These are phyloP conservation scores for Curvularia eragrostidis DNA, from an alignment of 2,329 filamentous ascomycete species.

Conservation along the genomic window DNA sequence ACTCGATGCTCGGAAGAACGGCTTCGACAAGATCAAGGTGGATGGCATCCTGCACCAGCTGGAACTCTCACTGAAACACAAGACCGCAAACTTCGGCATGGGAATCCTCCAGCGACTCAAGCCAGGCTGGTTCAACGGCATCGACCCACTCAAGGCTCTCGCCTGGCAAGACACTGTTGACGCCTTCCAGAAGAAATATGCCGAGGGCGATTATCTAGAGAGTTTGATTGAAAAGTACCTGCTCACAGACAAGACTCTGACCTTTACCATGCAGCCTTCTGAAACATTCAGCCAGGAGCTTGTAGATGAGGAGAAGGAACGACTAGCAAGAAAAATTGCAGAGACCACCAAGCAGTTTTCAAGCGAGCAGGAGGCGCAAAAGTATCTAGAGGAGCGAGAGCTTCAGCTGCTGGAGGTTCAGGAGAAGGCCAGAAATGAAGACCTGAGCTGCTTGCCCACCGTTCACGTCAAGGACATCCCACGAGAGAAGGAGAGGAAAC, in stretches of 20 bases:
- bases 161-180: conserved; percentile 90
- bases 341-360: conserved; percentile 73
- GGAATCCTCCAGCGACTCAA: conserved; percentile 86
- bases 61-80: conserved; percentile 92
- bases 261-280: conserved; percentile 93
- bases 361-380: conserved; percentile 72
- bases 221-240: conserved; percentile 87
- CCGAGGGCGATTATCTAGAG: conserved; percentile 81
- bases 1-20: conserved; percentile 71
- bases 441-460: conserved; percentile 86
- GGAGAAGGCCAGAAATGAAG: conserved; percentile 81
- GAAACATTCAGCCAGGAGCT: conserved; percentile 75
- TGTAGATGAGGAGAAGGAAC: conserved; percentile 75
- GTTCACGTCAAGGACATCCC: conserved; percentile 90
- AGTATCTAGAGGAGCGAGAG: conserved; percentile 78
- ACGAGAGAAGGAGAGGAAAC: conserved; percentile 75
- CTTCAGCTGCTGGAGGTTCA: conserved; percentile 81
- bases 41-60: conserved; percentile 93
- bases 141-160: conserved; percentile 88
- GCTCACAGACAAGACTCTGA: conserved; percentile 82
- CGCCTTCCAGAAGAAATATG: conserved; percentile 79
- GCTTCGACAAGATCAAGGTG: conserved; percentile 89
- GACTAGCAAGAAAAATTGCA: conserved; percentile 76
- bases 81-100: conserved; percentile 94
- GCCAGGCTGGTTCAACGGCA: conserved; percentile 93